phyloP scores from a whole-genome alignment of 345 rosid species.

The Erodium maritimum region DNA sequence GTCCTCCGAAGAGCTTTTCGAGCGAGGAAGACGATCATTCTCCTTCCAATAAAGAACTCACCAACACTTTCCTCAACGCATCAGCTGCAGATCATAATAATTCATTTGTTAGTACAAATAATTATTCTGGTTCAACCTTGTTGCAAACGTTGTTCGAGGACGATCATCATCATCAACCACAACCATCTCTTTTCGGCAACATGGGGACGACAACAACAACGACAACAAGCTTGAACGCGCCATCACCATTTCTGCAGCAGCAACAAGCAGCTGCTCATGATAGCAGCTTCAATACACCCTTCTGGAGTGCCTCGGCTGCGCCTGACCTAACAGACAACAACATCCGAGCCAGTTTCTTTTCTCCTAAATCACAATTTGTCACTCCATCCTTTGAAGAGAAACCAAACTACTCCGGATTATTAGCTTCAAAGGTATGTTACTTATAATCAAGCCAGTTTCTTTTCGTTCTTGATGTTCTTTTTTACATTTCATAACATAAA shows the following conservation, averaged over 20 bases:
- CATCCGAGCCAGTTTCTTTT: slow-evolving; percentile 14
- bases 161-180: slow-evolving; percentile 22
- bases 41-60: not conserved
- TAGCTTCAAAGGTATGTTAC: slow-evolving; percentile 10
- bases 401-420: slow-evolving; percentile 16
- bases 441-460: too few species aligned
- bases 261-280: slow-evolving; percentile 23
- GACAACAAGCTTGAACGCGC: slow-evolving; percentile 15
- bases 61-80: too few species aligned
- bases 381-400: slow-evolving; percentile 24
- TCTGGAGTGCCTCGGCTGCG: slow-evolving; percentile 37
- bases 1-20: slow-evolving; percentile 27
- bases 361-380: slow-evolving; percentile 24
- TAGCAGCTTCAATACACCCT: slow-evolving; percentile 32
- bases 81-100: too few species aligned
- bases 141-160: slow-evolving; percentile 27
- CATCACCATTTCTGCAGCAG: slow-evolving; percentile 28
- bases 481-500: too few species aligned
- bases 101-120: too few species aligned
- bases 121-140: slow-evolving; percentile 21
- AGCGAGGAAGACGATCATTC: slow-evolving; percentile 15
- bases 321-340: slow-evolving; percentile 12
- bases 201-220: too few species aligned
- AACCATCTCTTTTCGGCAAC: slow-evolving; percentile 25
- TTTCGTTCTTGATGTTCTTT: too few species aligned